Conservation (phyloP, 2,329 filamentous ascomycete genomes). For the Clonostachys rosea region DNA sequence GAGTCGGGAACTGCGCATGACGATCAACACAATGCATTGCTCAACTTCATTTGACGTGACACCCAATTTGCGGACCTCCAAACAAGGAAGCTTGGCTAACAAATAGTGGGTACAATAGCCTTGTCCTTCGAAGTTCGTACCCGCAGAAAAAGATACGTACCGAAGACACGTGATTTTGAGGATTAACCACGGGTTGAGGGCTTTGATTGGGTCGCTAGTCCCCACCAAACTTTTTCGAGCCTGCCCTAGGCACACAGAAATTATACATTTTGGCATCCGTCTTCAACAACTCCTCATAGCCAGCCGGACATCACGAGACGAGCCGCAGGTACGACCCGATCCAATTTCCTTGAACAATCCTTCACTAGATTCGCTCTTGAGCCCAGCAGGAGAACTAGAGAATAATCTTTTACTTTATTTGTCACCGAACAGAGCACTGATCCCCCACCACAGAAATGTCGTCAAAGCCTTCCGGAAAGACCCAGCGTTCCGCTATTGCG, state of each 20-base stretch:
- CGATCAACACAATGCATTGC: too few species aligned
- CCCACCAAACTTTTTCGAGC: constrained; percentile 3
- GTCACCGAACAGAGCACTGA: constrained; percentile 6
- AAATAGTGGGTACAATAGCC: too few species aligned
- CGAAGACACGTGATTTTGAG: too few species aligned
- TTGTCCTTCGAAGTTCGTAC: too few species aligned
- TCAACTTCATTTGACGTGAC: too few species aligned
- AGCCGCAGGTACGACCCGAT: constrained; percentile 32
- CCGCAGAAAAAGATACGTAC: too few species aligned
- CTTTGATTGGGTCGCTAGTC: constrained; percentile 2
- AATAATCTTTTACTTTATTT: constrained; percentile 4
- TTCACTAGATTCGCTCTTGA: too few species aligned
- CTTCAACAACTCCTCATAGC: constrained; percentile 23
- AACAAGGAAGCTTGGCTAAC: too few species aligned
- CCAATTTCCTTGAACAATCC: background rate
- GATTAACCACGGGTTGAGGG: background rate
- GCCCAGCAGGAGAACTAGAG: too few species aligned
- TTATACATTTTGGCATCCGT: constrained; percentile 5
- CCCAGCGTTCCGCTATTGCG: constrained; percentile 87
- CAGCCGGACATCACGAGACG: constrained; percentile 26
- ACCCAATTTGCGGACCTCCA: too few species aligned
- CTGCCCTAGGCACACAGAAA: constrained; percentile 9
- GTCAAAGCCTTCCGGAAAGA: constrained; percentile 30
- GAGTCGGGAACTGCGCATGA: too few species aligned
- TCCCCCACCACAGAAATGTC: constrained; percentile 27